Conservation (phyloP, 2,329 filamentous ascomycete genomes). For the Aspergillus tanneri region DNA sequence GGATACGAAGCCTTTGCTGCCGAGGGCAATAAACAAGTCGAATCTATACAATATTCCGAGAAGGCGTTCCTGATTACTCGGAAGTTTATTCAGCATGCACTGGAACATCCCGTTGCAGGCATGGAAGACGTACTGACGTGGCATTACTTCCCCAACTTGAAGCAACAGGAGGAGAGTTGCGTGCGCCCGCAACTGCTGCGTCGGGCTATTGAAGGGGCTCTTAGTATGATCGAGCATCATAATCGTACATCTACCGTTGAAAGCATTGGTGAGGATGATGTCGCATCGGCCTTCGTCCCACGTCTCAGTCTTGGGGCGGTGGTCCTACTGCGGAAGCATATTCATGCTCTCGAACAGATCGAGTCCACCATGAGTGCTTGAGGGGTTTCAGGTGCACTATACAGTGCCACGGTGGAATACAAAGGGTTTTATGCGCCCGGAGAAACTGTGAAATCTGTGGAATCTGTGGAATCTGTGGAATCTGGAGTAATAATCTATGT, state of each 20-base stretch:
- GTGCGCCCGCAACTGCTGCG: slow-evolving; percentile 24
- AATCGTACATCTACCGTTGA: slow-evolving; percentile 20
- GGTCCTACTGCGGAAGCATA: slow-evolving; percentile 32
- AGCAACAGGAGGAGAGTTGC: not conserved
- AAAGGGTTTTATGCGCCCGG: not conserved
- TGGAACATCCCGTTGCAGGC: slow-evolving; percentile 44
- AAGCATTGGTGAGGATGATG: slow-evolving; percentile 12
- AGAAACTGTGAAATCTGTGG: not conserved
- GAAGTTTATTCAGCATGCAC: slow-evolving; percentile 51
- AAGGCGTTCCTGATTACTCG: slow-evolving; percentile 55
- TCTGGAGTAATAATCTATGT: too few species aligned
- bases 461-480: not conserved
- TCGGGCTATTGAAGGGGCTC: slow-evolving; percentile 27
- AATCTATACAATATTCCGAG: slow-evolving; percentile 54
- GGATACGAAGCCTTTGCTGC: slow-evolving; percentile 56
- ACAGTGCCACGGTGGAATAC: not conserved
- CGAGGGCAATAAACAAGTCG: slow-evolving; percentile 47
- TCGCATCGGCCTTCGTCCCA: slow-evolving; percentile 29
- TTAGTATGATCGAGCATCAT: slow-evolving; percentile 30
- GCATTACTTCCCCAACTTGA: slow-evolving; percentile 45
- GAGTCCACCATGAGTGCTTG: slow-evolving; percentile 4
- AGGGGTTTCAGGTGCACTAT: not conserved
- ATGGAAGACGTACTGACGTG: slow-evolving; percentile 54
- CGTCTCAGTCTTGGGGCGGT: slow-evolving; percentile 35
- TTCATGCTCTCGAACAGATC: slow-evolving; percentile 29